Evolutionary conservation across 192 early-diverging fungal species (phyloP), one percentile per base, ranked within the genome.

Genomic region (Coemansia umbellata): DNA sequence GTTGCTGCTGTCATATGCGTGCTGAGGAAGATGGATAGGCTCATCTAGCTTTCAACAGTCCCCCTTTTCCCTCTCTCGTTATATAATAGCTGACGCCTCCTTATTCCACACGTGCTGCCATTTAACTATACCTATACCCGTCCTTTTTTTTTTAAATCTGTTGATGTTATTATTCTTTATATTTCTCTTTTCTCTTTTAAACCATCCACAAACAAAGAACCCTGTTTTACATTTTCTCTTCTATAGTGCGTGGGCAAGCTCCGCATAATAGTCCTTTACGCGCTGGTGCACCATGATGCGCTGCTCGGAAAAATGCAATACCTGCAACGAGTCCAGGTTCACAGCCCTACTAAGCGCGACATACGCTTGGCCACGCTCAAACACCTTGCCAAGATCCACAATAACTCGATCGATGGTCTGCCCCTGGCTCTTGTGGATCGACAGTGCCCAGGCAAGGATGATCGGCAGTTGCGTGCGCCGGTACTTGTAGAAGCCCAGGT

Each of bases 351-450:
- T 89, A 37, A 93, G 62, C 0, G 91, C 91, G 24, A 93, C 91
- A 58, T 93, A 93, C 2, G 89, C 89, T 63, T 89, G 87, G 3
- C 91, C 91, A 51, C 84, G 83, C 51, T 91, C 90, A 84, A 93
- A 93, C 3, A 86, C 81, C 36, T 76, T 78, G 14, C 81, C 78
- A 27, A 93, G 65, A 63, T 93, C 87, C 28, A 93, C 88, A 23
- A 77, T 55, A 15, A 90, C 80, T 19, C 83, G 75, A 24, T 89
- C 87, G 13, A 93, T 76, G 5, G 91, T 91, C 71, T 92, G 90
- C 2, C 91, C 91, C 58, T 93, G 91, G 54, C 83, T 84, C 63
- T 93, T 93, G 58, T 93, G 91, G 41, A 93, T 91, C 27, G 87
- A 89, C 53, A 91, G 66, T 3, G 90, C 89, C 91, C 91, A 93